Conservation (phyloP, 371 early-diverging fungal genomes). For the Mycotypha africana region DNA sequence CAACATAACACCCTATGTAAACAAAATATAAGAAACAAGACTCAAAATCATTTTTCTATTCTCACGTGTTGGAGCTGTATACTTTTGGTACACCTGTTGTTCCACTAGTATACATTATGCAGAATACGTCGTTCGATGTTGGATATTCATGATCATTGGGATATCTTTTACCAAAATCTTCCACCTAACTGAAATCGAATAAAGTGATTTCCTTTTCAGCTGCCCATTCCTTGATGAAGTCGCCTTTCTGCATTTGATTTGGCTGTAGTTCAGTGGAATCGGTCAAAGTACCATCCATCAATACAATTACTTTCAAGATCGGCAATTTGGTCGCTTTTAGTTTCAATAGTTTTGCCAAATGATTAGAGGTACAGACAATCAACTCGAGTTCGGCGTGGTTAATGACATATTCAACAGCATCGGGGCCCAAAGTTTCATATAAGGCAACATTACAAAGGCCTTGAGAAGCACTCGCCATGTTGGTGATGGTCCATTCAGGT, state of each 20-base stretch:
- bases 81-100: conserved; percentile 74
- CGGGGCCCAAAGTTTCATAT: conserved; percentile 90
- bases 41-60: conserved; percentile 3
- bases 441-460: conserved; percentile 76
- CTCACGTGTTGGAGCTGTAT: no score
- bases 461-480: conserved; percentile 49
- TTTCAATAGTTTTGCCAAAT: conserved; percentile 52
- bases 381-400: conserved; percentile 64
- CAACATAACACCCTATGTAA: conserved; percentile 45
- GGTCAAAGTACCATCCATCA: no score
- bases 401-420: conserved; percentile 58
- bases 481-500: conserved; percentile 88
- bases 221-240: conserved; percentile 47
- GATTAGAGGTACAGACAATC: conserved; percentile 63
- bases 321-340: conserved; percentile 43
- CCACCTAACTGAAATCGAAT: conserved; percentile 58
- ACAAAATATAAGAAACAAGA: background rate
- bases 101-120: conserved; percentile 97
- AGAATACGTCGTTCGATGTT: conserved; percentile 62
- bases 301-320: conserved; percentile 60
- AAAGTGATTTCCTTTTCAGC: conserved; percentile 43
- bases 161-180: conserved; percentile 42
- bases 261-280: no score
- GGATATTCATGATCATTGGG: conserved; percentile 33
- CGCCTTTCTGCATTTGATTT: no score